phyloP scores from a whole-genome alignment of 2,329 filamentous ascomycete species.

The Zalaria obscura region DNA sequence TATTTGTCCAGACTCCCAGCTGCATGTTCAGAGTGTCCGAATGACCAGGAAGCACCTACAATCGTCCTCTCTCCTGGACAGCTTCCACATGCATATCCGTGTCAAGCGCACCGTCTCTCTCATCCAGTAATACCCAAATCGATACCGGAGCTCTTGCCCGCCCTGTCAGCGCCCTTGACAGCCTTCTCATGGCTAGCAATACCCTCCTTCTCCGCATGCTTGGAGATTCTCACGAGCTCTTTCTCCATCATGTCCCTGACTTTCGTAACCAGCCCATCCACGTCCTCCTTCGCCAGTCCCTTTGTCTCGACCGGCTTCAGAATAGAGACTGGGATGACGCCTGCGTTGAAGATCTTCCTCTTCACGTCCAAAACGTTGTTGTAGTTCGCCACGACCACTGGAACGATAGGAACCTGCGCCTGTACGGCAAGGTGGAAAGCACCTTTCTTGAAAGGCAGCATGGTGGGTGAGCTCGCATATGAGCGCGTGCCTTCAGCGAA shows the following conservation, averaged over 20 bases:
- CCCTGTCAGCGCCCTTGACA: background rate
- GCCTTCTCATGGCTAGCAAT: slow-evolving; percentile 6
- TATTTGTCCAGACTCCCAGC: no score
- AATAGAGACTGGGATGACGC: slow-evolving; percentile 50
- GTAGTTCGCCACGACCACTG: slow-evolving; percentile 46
- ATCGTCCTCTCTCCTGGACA: no score
- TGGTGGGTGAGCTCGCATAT: slow-evolving; percentile 64
- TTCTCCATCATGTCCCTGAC: slow-evolving; percentile 65
- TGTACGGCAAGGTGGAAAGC: slow-evolving; percentile 93
- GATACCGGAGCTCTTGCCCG: background rate
- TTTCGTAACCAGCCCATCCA: slow-evolving; percentile 55
- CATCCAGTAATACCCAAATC: background rate
- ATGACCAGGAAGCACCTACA: no score
- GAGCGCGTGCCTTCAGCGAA: slow-evolving; percentile 89
- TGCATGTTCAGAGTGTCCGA: no score
- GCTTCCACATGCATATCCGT: no score
- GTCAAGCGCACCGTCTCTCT: background rate
- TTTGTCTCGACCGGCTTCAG: slow-evolving; percentile 68
- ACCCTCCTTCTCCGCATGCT: slow-evolving; percentile 13
- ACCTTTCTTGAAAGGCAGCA: slow-evolving; percentile 98
- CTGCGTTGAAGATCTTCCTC: slow-evolving; percentile 25
- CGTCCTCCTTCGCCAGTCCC: slow-evolving; percentile 58
- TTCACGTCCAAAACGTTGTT: slow-evolving; percentile 31
- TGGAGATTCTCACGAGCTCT: slow-evolving; percentile 31
- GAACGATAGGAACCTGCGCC: slow-evolving; percentile 84